phyloP scores from a whole-genome alignment of 345 rosid genomes.

The Rhizophora apiculata region DNA sequence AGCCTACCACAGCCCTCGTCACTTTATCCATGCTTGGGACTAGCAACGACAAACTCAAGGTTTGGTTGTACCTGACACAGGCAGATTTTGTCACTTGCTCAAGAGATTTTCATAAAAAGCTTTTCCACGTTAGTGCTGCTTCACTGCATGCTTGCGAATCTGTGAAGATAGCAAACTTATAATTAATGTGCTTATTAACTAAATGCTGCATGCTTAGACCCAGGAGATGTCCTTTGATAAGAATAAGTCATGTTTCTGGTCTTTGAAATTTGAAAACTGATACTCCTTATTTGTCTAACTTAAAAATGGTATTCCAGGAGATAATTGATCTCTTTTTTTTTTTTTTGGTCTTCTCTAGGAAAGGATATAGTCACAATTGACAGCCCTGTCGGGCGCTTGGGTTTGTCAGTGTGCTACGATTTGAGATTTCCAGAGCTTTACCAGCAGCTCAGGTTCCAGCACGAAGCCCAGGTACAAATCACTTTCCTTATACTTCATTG shows the following conservation, averaged over 20 bases:
- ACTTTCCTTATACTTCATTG: background rate
- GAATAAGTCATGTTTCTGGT: background rate
- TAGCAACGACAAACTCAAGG: no score
- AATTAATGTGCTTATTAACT: constrained; percentile 1
- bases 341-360: constrained; percentile 33
- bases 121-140: background rate
- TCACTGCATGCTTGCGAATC: constrained; percentile 1
- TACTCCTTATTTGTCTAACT: background rate
- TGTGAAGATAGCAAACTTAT: background rate
- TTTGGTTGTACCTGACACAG: no score
- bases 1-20: no score
- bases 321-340: background rate
- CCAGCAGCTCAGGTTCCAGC: constrained; percentile 79
- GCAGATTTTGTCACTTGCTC: no score
- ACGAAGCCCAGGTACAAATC: constrained; percentile 63
- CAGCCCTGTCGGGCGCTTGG: constrained; percentile 81
- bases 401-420: constrained; percentile 86
- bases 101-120: background rate
- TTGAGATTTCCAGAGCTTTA: constrained; percentile 89
- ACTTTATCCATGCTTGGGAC: no score
- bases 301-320: background rate
- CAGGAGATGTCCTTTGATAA: background rate
- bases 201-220: background rate
- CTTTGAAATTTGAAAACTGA: no score
- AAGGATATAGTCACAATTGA: constrained; percentile 64